phyloP scores from a whole-genome alignment of 1,284 basidiomycete species.

The Rhodotorula sp. region DNA sequence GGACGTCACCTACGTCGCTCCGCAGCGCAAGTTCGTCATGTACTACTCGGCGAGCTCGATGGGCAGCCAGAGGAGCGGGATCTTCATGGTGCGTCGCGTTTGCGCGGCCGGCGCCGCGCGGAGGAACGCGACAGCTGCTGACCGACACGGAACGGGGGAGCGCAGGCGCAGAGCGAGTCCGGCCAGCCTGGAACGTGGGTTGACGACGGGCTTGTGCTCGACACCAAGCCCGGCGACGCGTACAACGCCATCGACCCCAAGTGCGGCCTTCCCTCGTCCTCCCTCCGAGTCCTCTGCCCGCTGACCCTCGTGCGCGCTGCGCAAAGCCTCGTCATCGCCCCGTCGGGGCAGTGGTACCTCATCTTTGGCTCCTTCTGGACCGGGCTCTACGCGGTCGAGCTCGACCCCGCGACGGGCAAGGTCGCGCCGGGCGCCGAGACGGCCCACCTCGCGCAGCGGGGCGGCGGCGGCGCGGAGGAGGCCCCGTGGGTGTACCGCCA shows the following conservation, averaged over 20 bases:
- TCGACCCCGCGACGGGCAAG: slow-evolving; percentile 56
- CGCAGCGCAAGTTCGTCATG: slow-evolving; percentile 56
- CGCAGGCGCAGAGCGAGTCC: slow-evolving; percentile 49
- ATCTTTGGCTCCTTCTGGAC: slow-evolving; percentile 42
- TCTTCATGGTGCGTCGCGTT: slow-evolving; percentile 41
- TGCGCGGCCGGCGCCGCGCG: no score
- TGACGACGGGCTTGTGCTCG: slow-evolving; percentile 59
- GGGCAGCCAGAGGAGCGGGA: slow-evolving; percentile 45
- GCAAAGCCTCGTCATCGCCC: slow-evolving; percentile 21
- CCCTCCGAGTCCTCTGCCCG: no score
- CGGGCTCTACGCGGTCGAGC: slow-evolving; percentile 36
- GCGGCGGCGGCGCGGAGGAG: background rate
- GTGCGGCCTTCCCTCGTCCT: background rate
- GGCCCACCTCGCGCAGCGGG: slow-evolving; percentile 54
- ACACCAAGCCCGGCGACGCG: slow-evolving; percentile 53
- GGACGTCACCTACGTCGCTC: slow-evolving; percentile 50
- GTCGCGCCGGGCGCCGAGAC: slow-evolving; percentile 39
- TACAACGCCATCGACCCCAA: slow-evolving; percentile 64
- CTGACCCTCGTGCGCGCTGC: background rate
- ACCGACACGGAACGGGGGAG: no score
- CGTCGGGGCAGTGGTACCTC: slow-evolving; percentile 41
- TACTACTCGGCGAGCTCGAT: slow-evolving; percentile 51
- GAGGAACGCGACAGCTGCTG: no score
- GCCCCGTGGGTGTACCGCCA: slow-evolving; percentile 43
- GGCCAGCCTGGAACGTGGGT: slow-evolving; percentile 53